Evolutionary conservation across 257 asterid species (phyloP), one percentile per base, ranked within the genome.

Genomic region (Primulina huaijiensis): DNA sequence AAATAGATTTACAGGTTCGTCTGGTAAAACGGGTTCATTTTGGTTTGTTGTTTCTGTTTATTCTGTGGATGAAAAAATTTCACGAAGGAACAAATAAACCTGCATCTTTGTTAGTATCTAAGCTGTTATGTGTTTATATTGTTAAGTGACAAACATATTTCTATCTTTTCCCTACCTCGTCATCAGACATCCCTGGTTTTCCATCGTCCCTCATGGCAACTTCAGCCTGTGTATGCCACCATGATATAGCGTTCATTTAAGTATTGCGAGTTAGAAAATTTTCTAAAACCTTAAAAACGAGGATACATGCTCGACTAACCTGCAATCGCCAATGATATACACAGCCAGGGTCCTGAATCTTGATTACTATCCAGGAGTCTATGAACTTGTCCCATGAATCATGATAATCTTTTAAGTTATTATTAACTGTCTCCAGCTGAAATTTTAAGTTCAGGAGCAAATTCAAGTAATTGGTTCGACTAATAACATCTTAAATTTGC

Each of bases 311-410:
- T 25, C 38, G 60, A 61, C 23, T 55, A 43, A 89, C 99, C 92
- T 89, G 96, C 80, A 94, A 84, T 29, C 98, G 92, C 97, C 99
- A 94, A 60, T 82, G 86, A 76, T 86, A 94, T 59, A 94, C 99
- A 29, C 75, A 86, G 75, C 84, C 85, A 29, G 97, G 99, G 73
- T 94, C 95, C 73, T 84, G 77, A 79, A 94, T 94, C 89, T 90
- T 94, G 87, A 94, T 89, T 33, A 91, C 91, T 25, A 91, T 79
- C 99, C 99, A 94, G 59, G 99, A 88, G 9, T 86, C 80, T 64
- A 94, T 77, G 83, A 86, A 94, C 81, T 85, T 84, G 85, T 89
- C 91, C 99, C 99, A 91, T 38, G 92, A 93, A 74, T 91, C 89
- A 72, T 82, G 86, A 79, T 94, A 91, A 68, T 90, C 83, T 84